phyloP scores from a whole-genome alignment of 352 stramenopile species.

The Phytophthora pistaciae region DNA sequence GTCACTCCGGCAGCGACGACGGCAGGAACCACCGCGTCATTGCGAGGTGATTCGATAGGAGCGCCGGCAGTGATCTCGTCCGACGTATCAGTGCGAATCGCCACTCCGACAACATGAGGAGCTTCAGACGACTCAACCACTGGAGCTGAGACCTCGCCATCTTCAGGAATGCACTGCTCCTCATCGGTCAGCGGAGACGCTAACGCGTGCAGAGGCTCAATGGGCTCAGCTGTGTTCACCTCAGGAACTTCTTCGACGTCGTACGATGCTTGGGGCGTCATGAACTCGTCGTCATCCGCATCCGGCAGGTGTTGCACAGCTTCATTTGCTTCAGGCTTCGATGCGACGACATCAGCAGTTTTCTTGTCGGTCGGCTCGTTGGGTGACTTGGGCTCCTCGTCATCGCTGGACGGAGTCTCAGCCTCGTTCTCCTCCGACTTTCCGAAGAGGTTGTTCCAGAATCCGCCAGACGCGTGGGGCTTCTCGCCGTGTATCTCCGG shows the following conservation, averaged over 20 bases:
- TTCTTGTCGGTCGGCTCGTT: background rate
- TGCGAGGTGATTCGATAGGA: background rate
- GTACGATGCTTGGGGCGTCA: background rate
- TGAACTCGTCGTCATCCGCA: constrained; percentile 7
- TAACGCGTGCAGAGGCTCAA: background rate
- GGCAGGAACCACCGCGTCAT: background rate
- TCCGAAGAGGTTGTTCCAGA: constrained; percentile 25
- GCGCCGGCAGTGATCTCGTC: background rate
- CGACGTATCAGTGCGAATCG: background rate
- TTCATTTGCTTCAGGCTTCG: background rate
- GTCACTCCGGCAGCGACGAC: background rate
- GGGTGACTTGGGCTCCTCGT: background rate
- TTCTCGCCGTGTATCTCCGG: background rate
- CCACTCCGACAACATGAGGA: background rate
- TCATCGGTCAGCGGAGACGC: background rate
- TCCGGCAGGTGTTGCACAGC: background rate
- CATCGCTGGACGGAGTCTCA: background rate
- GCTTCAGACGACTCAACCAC: background rate
- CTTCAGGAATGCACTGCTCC: background rate
- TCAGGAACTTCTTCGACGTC: background rate
- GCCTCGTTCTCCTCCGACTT: constrained; percentile 11
- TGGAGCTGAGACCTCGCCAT: background rate
- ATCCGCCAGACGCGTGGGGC: constrained; percentile 12
- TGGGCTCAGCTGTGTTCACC: background rate
- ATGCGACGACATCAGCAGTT: background rate